Evolutionary conservation across 2,329 filamentous ascomycete genomes (phyloP).

Genomic region (Cordyceps militaris): DNA sequence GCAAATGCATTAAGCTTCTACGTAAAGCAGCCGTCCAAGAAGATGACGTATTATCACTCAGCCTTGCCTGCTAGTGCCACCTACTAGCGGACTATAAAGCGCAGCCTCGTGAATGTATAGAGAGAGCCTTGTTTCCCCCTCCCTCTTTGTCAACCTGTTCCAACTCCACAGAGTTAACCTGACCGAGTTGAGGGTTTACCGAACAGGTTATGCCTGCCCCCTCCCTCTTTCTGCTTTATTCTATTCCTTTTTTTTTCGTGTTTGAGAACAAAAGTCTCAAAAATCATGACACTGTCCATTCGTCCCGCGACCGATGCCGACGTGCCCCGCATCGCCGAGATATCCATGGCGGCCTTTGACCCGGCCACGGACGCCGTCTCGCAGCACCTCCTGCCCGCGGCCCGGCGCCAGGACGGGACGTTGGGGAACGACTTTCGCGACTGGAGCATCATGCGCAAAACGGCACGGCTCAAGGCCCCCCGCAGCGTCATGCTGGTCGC

Average conservation of each 20-base stretch:
- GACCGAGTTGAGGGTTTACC: no score
- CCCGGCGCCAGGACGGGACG: not conserved
- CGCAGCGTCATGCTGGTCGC: conserved; percentile 12
- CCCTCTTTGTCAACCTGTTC: no score
- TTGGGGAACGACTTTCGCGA: not conserved
- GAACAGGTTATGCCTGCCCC: no score
- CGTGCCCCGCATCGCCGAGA: conserved; percentile 11
- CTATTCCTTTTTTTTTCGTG: not conserved
- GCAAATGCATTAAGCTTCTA: no score
- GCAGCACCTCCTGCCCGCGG: conserved; percentile 12
- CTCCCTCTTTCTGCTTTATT: not conserved
- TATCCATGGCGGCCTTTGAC: conserved; percentile 14
- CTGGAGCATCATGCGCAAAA: conserved; percentile 14
- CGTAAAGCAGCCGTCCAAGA: no score
- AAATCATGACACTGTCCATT: conserved; percentile 14
- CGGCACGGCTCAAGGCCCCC: not conserved
- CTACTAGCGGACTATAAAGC: no score
- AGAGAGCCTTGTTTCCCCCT: no score
- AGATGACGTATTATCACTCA: no score
- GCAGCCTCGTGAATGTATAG: no score
- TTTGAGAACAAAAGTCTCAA: not conserved
- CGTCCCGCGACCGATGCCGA: conserved; percentile 15
- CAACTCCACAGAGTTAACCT: no score
- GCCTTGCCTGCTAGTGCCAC: no score
- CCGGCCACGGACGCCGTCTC: conserved; percentile 16